phyloP scores from a whole-genome alignment of 345 rosid species.

The Lumnitzera littorea region DNA sequence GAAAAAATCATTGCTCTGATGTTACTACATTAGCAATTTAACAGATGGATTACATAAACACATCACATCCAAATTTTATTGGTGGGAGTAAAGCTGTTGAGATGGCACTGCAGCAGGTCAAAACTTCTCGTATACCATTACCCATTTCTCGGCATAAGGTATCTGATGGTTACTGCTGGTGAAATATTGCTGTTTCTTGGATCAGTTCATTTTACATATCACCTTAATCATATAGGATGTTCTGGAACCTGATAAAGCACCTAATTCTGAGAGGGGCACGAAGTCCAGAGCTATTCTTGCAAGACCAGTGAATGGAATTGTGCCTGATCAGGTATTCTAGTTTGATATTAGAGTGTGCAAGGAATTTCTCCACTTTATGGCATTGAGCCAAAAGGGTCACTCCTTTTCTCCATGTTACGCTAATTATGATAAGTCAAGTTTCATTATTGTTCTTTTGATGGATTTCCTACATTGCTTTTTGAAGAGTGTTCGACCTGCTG shows the following conservation, averaged over 20 bases:
- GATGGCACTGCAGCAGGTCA: conserved; percentile 61
- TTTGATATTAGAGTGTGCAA: conserved; percentile 6
- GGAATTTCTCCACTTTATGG: not conserved
- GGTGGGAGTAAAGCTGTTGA: conserved; percentile 96
- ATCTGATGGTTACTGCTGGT: conserved; percentile 10
- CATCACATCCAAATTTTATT: conserved; percentile 85
- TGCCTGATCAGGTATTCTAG: conserved; percentile 73
- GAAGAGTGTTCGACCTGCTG: conserved; percentile 49
- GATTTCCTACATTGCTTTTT: conserved; percentile 6
- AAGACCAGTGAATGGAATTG: conserved; percentile 76
- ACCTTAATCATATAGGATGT: conserved; percentile 42
- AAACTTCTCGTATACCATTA: conserved; percentile 50
- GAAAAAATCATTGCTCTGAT: not conserved
- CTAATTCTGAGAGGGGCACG: conserved; percentile 50
- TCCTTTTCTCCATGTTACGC: no score
- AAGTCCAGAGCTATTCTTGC: conserved; percentile 79
- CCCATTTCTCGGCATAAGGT: conserved; percentile 67
- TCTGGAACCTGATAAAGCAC: conserved; percentile 68
- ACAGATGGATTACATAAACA: conserved; percentile 96
- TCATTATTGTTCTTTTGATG: not conserved
- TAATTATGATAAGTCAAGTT: not conserved
- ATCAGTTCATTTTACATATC: conserved; percentile 5
- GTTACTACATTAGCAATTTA: conserved; percentile 9
- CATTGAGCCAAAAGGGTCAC: not conserved
- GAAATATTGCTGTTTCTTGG: conserved; percentile 1